Percentiles rank a stretch among this genome's conserved stretches.
Conservation (phyloP, 2,329 filamentous ascomycete genomes). For the Xylariales sp. region DNA sequence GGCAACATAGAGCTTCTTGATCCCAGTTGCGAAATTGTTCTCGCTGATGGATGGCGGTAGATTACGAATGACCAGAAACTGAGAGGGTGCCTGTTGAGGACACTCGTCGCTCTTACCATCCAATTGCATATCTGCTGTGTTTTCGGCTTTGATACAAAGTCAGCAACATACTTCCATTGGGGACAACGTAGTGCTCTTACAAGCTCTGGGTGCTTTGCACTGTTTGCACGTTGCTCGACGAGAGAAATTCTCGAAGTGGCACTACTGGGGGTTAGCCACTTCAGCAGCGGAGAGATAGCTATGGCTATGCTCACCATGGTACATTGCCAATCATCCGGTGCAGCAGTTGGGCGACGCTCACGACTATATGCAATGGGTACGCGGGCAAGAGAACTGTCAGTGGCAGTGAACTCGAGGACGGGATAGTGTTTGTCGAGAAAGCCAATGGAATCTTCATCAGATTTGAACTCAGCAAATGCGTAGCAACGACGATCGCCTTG, state of each 20-base stretch:
- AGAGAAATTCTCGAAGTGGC: constrained; percentile 31
- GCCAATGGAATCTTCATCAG: constrained; percentile 32
- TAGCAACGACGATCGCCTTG: constrained; percentile 26
- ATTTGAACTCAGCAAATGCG: constrained; percentile 36
- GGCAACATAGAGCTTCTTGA: constrained; percentile 65
- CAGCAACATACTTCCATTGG: background rate
- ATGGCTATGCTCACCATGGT: constrained; percentile 23
- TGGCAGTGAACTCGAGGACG: constrained; percentile 28
- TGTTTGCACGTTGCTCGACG: constrained; percentile 29
- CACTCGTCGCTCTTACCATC: constrained; percentile 45
- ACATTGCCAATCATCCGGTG: constrained; percentile 35
- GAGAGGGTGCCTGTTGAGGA: constrained; percentile 55
- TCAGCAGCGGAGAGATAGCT: background rate
- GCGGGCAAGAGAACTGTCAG: constrained; percentile 25
- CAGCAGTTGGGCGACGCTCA: constrained; percentile 28
- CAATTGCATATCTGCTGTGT: constrained; percentile 32
- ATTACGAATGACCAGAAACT: constrained; percentile 71
- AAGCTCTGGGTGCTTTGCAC: constrained; percentile 29
- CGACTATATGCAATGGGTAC: constrained; percentile 33
- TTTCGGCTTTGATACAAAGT: constrained; percentile 19
- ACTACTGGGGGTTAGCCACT: constrained; percentile 15
- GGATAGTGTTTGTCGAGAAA: constrained; percentile 35
- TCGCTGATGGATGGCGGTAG: constrained; percentile 68
- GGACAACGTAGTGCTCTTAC: constrained; percentile 15
- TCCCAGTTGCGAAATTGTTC: constrained; percentile 65